Evolutionary conservation across 805 yeast species (phyloP), one percentile per base, ranked within the genome.

Genomic region (Saturnispora mendoncae): DNA sequence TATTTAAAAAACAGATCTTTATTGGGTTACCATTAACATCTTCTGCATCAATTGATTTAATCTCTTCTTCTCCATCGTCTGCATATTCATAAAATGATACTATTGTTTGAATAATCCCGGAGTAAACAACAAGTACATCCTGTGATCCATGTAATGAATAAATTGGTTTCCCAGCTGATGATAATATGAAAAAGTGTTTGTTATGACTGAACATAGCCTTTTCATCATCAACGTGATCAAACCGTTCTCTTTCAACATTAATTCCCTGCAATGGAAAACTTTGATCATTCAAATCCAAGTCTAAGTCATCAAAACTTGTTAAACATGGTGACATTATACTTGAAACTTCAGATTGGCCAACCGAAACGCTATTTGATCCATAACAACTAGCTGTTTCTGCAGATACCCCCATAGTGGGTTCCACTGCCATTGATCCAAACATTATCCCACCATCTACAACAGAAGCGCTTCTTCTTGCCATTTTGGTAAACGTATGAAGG

Each of bases 101-200:
- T 6, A 87, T 73, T 0, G 96, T 84, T 49, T 87, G 88, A 2
- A 87, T 71, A 2, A 87, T 66, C 1, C 94, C 95, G 65, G 81
- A 76, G 51, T 81, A 80, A 0, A 85, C 80, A 33, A 83, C 62
- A 2, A 81, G 66, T 13, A 76, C 59, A 28, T 76, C 79, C 40
- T 84, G 88, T 2, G 76, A 64, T 2, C 92, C 94, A 55, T 78
- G 75, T 68, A 80, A 66, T 2, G 94, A 75, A 58, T 81, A 87
- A 5, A 87, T 80, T 2, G 94, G 94, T 56, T 87, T 87, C 0
- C 96, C 96, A 1, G 96, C 94, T 2, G 78, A 65, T 0, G 94
- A 83, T 8, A 87, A 64, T 3, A 87, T 74, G 50, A 84, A 81
- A 53, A 81, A 84, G 45, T 86, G 94, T 56, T 85, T 86, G 34